Evolutionary conservation across 2,329 filamentous ascomycete genomes (phyloP).

Genomic region (Sporothrix dimorphospora): DNA sequence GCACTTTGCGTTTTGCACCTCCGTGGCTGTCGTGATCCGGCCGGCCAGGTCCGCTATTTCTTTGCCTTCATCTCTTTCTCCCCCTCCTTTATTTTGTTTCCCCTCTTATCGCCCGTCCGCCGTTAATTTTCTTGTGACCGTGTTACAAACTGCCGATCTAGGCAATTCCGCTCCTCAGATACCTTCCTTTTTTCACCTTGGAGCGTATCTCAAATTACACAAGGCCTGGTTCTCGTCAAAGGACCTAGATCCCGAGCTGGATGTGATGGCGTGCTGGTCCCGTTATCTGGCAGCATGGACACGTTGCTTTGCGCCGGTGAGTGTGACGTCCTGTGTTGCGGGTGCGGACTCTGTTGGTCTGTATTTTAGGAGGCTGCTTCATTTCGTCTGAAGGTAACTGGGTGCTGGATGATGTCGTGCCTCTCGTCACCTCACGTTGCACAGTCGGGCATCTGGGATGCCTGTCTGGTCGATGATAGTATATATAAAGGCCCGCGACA

Average conservation of each 20-base stretch:
- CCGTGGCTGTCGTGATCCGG: neutral
- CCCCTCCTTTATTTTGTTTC: neutral
- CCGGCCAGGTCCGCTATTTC: neutral
- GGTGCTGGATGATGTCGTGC: neutral
- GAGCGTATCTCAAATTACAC: neutral
- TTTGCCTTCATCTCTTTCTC: neutral
- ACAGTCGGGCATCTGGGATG: neutral
- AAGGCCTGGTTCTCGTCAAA: neutral
- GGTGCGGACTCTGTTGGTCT: neutral
- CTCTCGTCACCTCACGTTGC: neutral
- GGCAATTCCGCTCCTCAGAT: neutral
- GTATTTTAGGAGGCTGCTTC: neutral
- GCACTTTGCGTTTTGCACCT: neutral
- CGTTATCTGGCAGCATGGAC: neutral
- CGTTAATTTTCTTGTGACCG: too few relatives aligned
- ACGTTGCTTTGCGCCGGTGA: neutral
- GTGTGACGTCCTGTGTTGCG: neutral
- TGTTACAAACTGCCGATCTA: neutral
- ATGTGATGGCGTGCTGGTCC: neutral
- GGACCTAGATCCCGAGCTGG: neutral
- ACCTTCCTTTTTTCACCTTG: neutral
- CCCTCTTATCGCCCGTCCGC: neutral
- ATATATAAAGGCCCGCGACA: neutral
- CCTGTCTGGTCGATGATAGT: neutral
- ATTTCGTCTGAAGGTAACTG: neutral